Base-by-base conservation (phyloP, 768 basidiomycete genomes). In the Xerocomellus intermedius region DNA sequence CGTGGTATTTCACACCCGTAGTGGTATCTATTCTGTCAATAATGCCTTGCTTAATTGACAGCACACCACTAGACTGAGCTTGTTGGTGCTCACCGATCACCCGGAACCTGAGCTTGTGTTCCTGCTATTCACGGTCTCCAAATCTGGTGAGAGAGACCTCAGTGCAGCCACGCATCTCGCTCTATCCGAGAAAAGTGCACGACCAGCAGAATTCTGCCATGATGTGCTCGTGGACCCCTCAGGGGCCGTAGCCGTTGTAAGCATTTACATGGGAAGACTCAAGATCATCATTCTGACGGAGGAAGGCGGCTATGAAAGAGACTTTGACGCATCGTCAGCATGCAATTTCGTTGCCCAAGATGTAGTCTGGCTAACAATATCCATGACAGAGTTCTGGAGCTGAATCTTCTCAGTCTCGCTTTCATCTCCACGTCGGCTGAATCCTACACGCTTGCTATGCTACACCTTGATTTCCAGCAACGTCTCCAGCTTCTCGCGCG, bases 91-190 rank as follows among this genome's bases (percentile, higher is more conserved):
- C 65, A 79, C 87, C 0, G 88, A 88, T 55, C 89, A 91, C 61
- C 89, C 90, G 1, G 82, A 88, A 33, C 87, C 90, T 9, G 83
- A 85, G 56, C 76, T 92, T 13, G 69, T 91, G 35, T 76, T 91
- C 58, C 73, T 93, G 38, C 66, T 73, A 4, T 87, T 84, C 64
- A 67, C 68, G 3, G 73, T 76, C 36, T 66, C 74, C 33, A 64
- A 69, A 13, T 64, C 55, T 39, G 74, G 72, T 19, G 67, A 66
- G 32, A 58, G 48, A 24, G 50, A 53, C 8, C 69, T 89, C 16
- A 66, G 60, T 3, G 63, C 70, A 13, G 78, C 73, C 19, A 79
- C 79, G 46, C 72, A 76, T 33, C 63, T 87, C 6, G 71, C 81
- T 17, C 71, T 94, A 26, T 74, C 76, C 52, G 85, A 91, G 47